Conservation (phyloP, 257 asterid species). For the Penstemon barbatus region DNA sequence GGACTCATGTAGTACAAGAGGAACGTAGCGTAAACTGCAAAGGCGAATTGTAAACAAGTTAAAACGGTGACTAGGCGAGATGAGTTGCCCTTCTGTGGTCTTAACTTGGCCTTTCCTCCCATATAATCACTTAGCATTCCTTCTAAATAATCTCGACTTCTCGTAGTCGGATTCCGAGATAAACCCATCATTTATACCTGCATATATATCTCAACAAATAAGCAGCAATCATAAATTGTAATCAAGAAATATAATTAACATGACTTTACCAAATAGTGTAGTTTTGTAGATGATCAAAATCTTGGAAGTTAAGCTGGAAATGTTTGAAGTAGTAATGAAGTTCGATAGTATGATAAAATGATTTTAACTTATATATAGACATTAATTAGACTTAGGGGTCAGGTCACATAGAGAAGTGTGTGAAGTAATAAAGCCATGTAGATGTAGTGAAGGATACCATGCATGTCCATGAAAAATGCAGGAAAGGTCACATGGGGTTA, state of each 20-base stretch:
- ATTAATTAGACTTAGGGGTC: not conserved
- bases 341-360: slow-evolving; percentile 29
- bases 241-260: not conserved
- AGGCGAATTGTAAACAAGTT: slow-evolving; percentile 75
- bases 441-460: slow-evolving; percentile 49
- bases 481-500: slow-evolving; percentile 86
- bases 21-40: slow-evolving; percentile 88
- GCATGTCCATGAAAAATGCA: slow-evolving; percentile 59
- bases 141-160: slow-evolving; percentile 74
- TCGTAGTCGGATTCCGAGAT: slow-evolving; percentile 32
- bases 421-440: slow-evolving; percentile 41
- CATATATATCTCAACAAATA: slow-evolving; percentile 10
- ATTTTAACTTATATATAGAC: slow-evolving; percentile 30
- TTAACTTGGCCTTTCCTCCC: slow-evolving; percentile 51
- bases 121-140: slow-evolving; percentile 72
- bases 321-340: slow-evolving; percentile 3
- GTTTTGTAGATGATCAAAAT: not conserved
- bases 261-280: not conserved
- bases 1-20: slow-evolving; percentile 83
- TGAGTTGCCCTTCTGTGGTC: slow-evolving; percentile 43
- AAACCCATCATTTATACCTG: slow-evolving; percentile 47
- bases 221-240: not conserved
- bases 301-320: no score
- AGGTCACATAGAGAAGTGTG: slow-evolving; percentile 23
- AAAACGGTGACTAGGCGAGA: slow-evolving; percentile 55